Conservation (phyloP, 225 moss, liverwort and hornwort genomes). For the Antitrichia curtipendula region DNA sequence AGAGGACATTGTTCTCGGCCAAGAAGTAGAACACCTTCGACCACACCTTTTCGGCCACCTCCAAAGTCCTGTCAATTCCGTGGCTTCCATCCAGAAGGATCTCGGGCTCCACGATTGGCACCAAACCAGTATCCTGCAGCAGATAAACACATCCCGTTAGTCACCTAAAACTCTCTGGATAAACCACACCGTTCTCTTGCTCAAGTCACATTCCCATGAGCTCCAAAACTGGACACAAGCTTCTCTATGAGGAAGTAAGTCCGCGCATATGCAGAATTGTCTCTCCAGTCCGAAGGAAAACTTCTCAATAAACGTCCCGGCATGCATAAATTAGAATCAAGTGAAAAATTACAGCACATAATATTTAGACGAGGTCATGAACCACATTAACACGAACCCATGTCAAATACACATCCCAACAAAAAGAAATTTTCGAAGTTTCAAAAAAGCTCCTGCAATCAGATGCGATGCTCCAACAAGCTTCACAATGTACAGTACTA, state of each 20-base stretch:
- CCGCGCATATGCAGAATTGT: not conserved
- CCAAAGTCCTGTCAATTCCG: slow-evolving; percentile 43
- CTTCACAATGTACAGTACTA: not conserved
- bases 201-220: not conserved
- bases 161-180: not conserved
- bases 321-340: not conserved
- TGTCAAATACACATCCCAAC: not conserved
- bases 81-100: slow-evolving; percentile 40
- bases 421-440: not conserved
- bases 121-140: slow-evolving; percentile 39
- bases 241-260: not conserved
- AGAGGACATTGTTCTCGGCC: slow-evolving; percentile 46
- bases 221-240: not conserved
- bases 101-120: slow-evolving; percentile 50
- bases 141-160: not conserved
- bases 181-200: not conserved
- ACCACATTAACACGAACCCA: not conserved
- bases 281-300: not conserved
- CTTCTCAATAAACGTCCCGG: no score
- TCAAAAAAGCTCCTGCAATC: not conserved
- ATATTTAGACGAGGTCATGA: not conserved
- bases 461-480: not conserved
- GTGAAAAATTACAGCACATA: not conserved
- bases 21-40: slow-evolving; percentile 46
- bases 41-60: slow-evolving; percentile 52